phyloP scores from a whole-genome alignment of 2,329 filamentous ascomycete species.

The Diaporthe ilicicola region DNA sequence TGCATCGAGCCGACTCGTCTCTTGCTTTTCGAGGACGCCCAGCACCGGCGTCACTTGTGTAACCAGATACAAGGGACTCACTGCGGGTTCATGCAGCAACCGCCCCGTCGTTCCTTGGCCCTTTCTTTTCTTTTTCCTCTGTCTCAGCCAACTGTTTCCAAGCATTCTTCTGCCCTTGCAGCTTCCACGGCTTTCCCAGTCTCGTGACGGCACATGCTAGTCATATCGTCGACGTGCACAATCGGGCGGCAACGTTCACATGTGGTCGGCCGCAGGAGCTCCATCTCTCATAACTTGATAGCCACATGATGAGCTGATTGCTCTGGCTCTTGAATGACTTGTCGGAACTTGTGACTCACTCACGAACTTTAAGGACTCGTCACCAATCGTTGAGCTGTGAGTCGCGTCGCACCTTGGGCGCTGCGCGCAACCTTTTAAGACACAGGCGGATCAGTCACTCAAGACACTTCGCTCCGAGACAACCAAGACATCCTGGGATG shows the following conservation, averaged over 20 bases:
- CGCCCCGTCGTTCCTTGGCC: not conserved
- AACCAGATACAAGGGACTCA: not conserved
- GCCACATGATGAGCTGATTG: not conserved
- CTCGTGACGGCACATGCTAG: too few relatives aligned
- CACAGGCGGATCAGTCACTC: not conserved
- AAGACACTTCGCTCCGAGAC: not conserved
- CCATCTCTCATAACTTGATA: not conserved
- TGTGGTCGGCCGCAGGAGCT: not conserved
- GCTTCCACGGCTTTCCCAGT: not conserved
- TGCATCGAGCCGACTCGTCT: not conserved
- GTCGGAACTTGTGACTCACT: not conserved
- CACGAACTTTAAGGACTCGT: not conserved
- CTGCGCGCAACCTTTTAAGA: not conserved
- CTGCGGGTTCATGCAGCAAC: slow-evolving; percentile 4
- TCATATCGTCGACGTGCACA: not conserved
- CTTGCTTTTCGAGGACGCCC: not conserved
- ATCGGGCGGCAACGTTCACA: not conserved
- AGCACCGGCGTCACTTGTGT: slow-evolving; percentile 4
- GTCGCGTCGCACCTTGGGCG: not conserved
- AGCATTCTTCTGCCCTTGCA: not conserved
- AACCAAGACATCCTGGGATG: not conserved
- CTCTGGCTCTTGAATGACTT: not conserved
- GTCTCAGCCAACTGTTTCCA: not conserved
- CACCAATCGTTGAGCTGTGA: not conserved
- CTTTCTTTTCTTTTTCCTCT: not conserved